phyloP scores from a whole-genome alignment of 2,329 filamentous ascomycete genomes.

The Ceratocystis papillata region DNA sequence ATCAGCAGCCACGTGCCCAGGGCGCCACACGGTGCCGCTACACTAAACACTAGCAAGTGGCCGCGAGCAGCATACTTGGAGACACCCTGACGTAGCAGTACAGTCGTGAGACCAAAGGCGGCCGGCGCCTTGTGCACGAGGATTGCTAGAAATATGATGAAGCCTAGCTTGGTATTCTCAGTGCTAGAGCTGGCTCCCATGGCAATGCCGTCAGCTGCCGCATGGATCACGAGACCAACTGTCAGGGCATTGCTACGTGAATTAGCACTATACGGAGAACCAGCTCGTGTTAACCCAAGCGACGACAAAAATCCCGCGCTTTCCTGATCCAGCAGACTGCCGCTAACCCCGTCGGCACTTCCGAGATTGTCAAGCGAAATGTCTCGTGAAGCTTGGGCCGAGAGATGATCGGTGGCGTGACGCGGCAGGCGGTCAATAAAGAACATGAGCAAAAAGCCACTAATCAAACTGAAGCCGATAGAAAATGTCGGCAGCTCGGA shows the following conservation, averaged over 20 bases:
- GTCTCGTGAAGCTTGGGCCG: constrained; percentile 60
- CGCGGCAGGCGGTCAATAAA: constrained; percentile 78
- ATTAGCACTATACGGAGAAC: constrained; percentile 37
- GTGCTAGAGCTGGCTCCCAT: constrained; percentile 80
- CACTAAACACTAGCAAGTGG: constrained; percentile 81
- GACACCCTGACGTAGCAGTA: constrained; percentile 80
- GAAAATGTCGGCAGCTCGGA: constrained; percentile 54
- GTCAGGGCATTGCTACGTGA: constrained; percentile 69
- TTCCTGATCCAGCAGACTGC: constrained; percentile 37
- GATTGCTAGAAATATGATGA: constrained; percentile 91
- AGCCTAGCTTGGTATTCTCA: constrained; percentile 61
- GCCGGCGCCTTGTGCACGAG: constrained; percentile 97
- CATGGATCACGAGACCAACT: constrained; percentile 88
- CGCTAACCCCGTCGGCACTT: constrained; percentile 28
- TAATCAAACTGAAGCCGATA: constrained; percentile 74
- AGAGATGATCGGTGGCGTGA: constrained; percentile 54
- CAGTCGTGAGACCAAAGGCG: constrained; percentile 84
- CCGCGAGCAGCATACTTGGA: constrained; percentile 74
- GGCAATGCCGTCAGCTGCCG: constrained; percentile 87
- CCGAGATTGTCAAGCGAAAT: constrained; percentile 79
- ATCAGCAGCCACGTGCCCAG: constrained; percentile 73
- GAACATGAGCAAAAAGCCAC: constrained; percentile 94
- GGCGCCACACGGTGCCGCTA: constrained; percentile 80
- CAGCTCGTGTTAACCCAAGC: constrained; percentile 37
- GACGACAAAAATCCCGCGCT: constrained; percentile 50